These are phyloP conservation scores for Cardamine resedifolia DNA, from an alignment of 345 rosid genomes.

Conservation along the genomic window DNA sequence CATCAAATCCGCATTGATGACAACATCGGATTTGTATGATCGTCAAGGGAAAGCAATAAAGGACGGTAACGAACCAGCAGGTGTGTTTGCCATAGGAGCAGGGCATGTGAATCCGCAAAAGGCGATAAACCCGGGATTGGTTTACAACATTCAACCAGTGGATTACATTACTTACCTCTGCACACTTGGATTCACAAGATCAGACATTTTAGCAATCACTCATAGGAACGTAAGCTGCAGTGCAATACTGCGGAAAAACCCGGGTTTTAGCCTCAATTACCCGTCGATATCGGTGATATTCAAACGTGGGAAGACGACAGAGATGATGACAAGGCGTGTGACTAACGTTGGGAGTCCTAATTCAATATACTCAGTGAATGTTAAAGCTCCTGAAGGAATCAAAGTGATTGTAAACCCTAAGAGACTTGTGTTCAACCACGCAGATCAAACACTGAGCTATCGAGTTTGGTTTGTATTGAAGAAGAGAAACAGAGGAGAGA, in stretches of 20 bases:
- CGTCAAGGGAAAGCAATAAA: constrained; percentile 64
- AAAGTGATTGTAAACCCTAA: constrained; percentile 61
- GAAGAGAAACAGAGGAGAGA: constrained; percentile 42
- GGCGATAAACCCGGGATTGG: constrained; percentile 77
- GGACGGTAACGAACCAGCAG: constrained; percentile 67
- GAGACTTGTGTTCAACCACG: constrained; percentile 50
- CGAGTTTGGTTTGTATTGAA: constrained; percentile 56
- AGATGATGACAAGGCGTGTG: constrained; percentile 55
- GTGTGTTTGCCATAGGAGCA: constrained; percentile 69
- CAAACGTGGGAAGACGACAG: constrained; percentile 51
- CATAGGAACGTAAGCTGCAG: constrained; percentile 71
- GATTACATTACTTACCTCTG: constrained; percentile 84
- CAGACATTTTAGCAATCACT: constrained; percentile 68
- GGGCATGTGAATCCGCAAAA: constrained; percentile 83
- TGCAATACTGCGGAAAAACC: constrained; percentile 39
- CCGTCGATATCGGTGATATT: constrained; percentile 78
- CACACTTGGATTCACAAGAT: constrained; percentile 59
- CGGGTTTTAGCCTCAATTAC: constrained; percentile 80
- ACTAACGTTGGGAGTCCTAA: constrained; percentile 78
- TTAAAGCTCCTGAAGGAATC: constrained; percentile 58
- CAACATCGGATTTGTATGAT: constrained; percentile 70
- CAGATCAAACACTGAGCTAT: constrained; percentile 61
- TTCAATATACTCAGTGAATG: constrained; percentile 65
- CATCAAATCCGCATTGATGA: constrained; percentile 87
- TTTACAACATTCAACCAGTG: constrained; percentile 67